Percentiles rank a stretch among this genome's conserved stretches.
Conservation (phyloP, 1,139 yeast genomes). For the Sugiyamaella paludigena region DNA sequence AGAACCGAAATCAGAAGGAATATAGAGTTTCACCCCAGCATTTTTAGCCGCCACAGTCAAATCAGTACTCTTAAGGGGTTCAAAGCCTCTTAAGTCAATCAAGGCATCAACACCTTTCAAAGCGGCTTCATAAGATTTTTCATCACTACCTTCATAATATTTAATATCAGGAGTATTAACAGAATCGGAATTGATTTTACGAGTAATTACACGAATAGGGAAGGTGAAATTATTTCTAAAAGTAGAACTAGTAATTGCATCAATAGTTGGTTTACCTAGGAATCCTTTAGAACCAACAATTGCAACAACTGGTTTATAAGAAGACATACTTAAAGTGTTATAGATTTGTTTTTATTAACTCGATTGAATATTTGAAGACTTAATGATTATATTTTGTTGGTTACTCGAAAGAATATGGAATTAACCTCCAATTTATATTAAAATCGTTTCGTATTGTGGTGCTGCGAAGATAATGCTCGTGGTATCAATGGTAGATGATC, state of each 20-base stretch:
- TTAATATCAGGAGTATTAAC: slow-evolving; percentile 31
- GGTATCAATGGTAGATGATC: no score
- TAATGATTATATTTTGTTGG: no score
- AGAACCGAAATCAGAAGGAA: slow-evolving; percentile 63
- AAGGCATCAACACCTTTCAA: slow-evolving; percentile 52
- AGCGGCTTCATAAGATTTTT: slow-evolving; percentile 31
- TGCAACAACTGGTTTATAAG: slow-evolving; percentile 7
- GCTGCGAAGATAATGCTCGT: no score
- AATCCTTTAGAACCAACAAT: slow-evolving; percentile 46
- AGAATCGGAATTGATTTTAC: slow-evolving; percentile 27
- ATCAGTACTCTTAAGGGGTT: slow-evolving; percentile 16
- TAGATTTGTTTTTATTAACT: no score
- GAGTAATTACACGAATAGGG: slow-evolving; percentile 51
- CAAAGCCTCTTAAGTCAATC: slow-evolving; percentile 43
- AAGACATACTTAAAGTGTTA: slow-evolving; percentile 1
- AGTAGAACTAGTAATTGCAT: slow-evolving; percentile 43
- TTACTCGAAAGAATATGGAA: no score
- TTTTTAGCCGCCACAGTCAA: slow-evolving; percentile 40
- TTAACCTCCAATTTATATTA: no score
- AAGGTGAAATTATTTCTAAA: slow-evolving; percentile 44
- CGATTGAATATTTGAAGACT: no score
- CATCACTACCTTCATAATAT: slow-evolving; percentile 16
- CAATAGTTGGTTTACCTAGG: slow-evolving; percentile 47
- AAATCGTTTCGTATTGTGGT: no score
- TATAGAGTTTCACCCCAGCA: slow-evolving; percentile 50